phyloP scores from a whole-genome alignment of 768 basidiomycete species.

The Mycena metata region DNA sequence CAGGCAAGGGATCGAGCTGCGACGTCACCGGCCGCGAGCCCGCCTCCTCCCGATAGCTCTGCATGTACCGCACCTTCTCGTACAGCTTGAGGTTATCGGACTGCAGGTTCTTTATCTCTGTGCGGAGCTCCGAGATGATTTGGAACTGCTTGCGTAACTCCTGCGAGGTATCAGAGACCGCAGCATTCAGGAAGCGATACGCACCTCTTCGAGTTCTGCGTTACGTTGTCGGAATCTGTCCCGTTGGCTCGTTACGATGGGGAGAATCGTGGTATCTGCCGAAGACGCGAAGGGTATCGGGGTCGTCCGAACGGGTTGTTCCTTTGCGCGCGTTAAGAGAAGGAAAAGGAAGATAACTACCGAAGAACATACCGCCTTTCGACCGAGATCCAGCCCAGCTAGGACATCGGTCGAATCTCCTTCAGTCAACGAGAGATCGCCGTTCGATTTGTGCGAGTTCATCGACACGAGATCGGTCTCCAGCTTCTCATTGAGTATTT shows the following conservation, averaged over 20 bases:
- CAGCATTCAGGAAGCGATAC: conserved; percentile 28
- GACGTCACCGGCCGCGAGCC: conserved; percentile 66
- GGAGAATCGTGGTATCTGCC: conserved; percentile 95
- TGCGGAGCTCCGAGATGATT: conserved; percentile 91
- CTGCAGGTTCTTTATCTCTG: conserved; percentile 93
- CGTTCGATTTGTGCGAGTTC: conserved; percentile 68
- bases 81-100: conserved; percentile 97
- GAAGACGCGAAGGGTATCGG: conserved; percentile 80
- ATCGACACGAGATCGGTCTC: conserved; percentile 92
- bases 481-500: conserved; percentile 86
- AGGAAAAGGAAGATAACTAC: conserved; percentile 1
- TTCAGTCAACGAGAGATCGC: conserved; percentile 49
- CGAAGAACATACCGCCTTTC: conserved; percentile 58
- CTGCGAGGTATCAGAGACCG: conserved; percentile 52
- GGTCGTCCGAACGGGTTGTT: conserved; percentile 61
- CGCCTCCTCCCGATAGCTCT: conserved; percentile 90
- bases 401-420: conserved; percentile 67
- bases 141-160: conserved; percentile 97
- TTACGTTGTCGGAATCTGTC: conserved; percentile 98
- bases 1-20: conserved; percentile 78
- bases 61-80: conserved; percentile 99
- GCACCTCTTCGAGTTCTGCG: conserved; percentile 94
- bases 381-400: conserved; percentile 80
- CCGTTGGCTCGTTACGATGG: conserved; percentile 96
- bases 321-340: conserved; percentile 38